A percentile compares a stretch with the other conserved stretches of the same genome.
Evolutionary conservation across 345 rosid genomes (phyloP).

Genomic region (Camelina laxa): DNA sequence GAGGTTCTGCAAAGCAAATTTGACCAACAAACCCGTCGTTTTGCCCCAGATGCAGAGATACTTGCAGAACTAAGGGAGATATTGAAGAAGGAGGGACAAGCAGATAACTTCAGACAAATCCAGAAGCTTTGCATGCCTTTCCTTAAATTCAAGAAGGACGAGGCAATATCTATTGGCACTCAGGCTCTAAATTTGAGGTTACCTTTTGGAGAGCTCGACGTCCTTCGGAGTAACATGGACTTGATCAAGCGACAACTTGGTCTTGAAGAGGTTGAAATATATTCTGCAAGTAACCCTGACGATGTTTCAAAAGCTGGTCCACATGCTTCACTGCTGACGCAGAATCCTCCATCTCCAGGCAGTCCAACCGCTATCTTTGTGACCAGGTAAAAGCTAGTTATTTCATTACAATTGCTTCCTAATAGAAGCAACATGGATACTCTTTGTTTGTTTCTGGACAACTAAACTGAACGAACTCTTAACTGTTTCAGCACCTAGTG

Average conservation of each 20-base stretch:
- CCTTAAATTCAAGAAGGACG: slow-evolving; percentile 85
- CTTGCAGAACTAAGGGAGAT: slow-evolving; percentile 62
- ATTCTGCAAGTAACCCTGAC: slow-evolving; percentile 54
- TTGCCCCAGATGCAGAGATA: slow-evolving; percentile 71
- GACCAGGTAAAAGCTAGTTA: slow-evolving; percentile 47
- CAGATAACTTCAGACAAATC: slow-evolving; percentile 62
- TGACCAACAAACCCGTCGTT: slow-evolving; percentile 47
- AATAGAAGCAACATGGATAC: slow-evolving; percentile 1
- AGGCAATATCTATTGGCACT: slow-evolving; percentile 65
- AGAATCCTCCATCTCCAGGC: slow-evolving; percentile 88
- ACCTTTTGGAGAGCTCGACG: slow-evolving; percentile 85
- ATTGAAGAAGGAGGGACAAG: slow-evolving; percentile 63
- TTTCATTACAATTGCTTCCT: not conserved
- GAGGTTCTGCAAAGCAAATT: slow-evolving; percentile 66
- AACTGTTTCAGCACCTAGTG: not conserved
- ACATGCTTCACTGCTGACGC: slow-evolving; percentile 53
- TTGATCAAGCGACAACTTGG: slow-evolving; percentile 78
- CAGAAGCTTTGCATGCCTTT: slow-evolving; percentile 89
- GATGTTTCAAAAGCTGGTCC: slow-evolving; percentile 60
- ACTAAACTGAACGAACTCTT: not conserved
- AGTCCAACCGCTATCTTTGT: slow-evolving; percentile 80
- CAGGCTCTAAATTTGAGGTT: slow-evolving; percentile 81
- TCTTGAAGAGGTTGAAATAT: slow-evolving; percentile 67
- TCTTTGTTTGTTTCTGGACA: not conserved
- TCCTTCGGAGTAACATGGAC: slow-evolving; percentile 74